These are phyloP conservation scores for Bacterosira constricta DNA, from an alignment of 108 stramenopile genomes.

Conservation along the genomic window DNA sequence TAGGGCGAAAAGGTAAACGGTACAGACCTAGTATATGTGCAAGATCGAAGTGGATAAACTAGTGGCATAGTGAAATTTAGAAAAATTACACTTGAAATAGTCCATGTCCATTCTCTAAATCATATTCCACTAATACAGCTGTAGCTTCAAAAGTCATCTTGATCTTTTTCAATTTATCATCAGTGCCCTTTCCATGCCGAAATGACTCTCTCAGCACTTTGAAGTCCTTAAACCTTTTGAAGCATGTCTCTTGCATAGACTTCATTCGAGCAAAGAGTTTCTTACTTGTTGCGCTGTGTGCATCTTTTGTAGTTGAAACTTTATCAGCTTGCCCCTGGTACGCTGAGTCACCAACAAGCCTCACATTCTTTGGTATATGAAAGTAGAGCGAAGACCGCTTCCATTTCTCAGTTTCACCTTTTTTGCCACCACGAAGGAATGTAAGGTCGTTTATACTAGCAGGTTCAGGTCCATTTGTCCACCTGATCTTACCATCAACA, in stretches of 20 bases:
- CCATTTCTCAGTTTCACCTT: neutral
- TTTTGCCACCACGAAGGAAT: neutral
- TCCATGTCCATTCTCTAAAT: conserved; percentile 1
- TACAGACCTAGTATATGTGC: too few species aligned
- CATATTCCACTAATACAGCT: conserved; percentile 4
- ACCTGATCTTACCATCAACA: neutral
- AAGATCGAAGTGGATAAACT: too few species aligned
- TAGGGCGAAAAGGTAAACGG: too few species aligned
- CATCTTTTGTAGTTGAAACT: neutral
- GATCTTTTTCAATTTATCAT: conserved; percentile 2
- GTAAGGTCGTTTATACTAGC: conserved; percentile 4
- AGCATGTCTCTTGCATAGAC: conserved; percentile 2
- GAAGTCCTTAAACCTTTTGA: conserved; percentile 1
- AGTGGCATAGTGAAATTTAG: too few species aligned
- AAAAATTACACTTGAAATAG: neutral
- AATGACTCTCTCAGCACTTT: neutral
- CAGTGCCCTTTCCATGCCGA: conserved; percentile 3
- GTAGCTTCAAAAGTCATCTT: neutral
- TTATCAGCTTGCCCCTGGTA: neutral
- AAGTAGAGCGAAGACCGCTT: conserved; percentile 3
- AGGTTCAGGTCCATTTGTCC: conserved; percentile 2
- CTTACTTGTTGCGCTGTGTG: neutral
- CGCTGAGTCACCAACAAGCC: neutral
- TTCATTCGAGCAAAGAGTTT: conserved; percentile 1
- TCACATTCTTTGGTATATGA: neutral